Evolutionary conservation across 2,329 filamentous ascomycete species (phyloP).

Genomic region (Ophiostoma ulmi): DNA sequence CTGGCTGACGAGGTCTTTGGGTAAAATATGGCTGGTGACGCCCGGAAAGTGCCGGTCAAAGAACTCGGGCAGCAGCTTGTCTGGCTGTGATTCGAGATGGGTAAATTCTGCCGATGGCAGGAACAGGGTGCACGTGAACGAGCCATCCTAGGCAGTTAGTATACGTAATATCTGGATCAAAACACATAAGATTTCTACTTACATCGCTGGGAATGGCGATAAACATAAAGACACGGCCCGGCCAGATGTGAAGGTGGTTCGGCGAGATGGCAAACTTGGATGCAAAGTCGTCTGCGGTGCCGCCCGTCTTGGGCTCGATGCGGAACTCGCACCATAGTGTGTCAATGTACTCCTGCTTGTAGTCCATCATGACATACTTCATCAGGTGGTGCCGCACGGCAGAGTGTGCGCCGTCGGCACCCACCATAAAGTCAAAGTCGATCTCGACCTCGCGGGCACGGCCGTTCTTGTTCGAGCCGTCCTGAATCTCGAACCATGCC

Average conservation of each 20-base stretch:
- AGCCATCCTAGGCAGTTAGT: constrained; percentile 57
- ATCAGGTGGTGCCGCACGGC: constrained; percentile 88
- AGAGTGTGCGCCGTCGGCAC: constrained; percentile 92
- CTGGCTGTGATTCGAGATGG: constrained; percentile 58
- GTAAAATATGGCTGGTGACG: constrained; percentile 66
- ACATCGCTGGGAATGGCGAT: constrained; percentile 75
- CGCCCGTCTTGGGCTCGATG: constrained; percentile 52
- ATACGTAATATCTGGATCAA: neutral
- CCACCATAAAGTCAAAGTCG: constrained; percentile 86
- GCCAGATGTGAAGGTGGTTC: constrained; percentile 97
- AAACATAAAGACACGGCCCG: constrained; percentile 91
- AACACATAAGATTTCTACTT: neutral
- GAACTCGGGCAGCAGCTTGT: constrained; percentile 53
- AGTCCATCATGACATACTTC: constrained; percentile 89
- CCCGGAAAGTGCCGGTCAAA: constrained; percentile 85
- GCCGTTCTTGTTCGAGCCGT: constrained; percentile 30
- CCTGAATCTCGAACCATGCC: constrained; percentile 75
- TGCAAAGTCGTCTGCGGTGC: constrained; percentile 31
- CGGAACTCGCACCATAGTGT: constrained; percentile 96
- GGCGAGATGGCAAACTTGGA: constrained; percentile 73
- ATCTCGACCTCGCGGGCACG: constrained; percentile 71
- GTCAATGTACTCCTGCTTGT: constrained; percentile 91
- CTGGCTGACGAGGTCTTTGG: constrained; percentile 62
- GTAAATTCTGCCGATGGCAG: constrained; percentile 67
- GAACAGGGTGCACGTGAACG: constrained; percentile 94